Percentiles rank a stretch among this genome's conserved stretches.
phyloP scores from a whole-genome alignment of 192 early-diverging fungal species.

The Umbelopsis isabellina region DNA sequence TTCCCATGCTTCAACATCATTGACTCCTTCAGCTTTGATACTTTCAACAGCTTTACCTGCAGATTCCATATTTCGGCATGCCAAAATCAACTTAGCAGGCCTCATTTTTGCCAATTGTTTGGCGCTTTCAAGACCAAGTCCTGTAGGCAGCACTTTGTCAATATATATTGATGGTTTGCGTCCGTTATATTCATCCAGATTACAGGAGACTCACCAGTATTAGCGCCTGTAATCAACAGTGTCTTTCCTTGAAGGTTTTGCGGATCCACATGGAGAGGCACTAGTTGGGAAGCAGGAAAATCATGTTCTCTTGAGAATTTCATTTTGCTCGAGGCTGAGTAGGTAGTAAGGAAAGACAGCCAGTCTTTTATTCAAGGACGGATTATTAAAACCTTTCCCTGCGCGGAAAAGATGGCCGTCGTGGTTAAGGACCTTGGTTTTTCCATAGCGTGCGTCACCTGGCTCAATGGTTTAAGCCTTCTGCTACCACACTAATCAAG shows the following conservation, averaged over 20 bases:
- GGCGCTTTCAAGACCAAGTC: constrained; percentile 31
- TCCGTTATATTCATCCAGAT: neutral
- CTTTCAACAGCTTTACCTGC: constrained; percentile 24
- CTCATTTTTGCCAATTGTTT: constrained; percentile 25
- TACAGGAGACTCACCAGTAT: constrained; percentile 20
- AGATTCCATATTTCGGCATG: constrained; percentile 25
- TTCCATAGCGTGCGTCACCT: neutral
- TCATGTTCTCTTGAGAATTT: constrained; percentile 4
- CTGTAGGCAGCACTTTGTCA: neutral
- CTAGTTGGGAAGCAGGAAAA: neutral
- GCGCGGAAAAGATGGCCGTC: too few species aligned
- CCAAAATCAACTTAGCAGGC: constrained; percentile 26
- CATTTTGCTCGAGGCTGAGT: neutral
- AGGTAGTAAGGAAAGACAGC: neutral
- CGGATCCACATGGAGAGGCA: neutral
- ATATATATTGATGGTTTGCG: neutral
- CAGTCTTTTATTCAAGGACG: neutral
- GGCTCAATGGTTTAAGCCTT: neutral
- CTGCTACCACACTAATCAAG: too few species aligned
- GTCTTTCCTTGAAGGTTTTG: constrained; percentile 36
- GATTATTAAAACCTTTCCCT: neutral
- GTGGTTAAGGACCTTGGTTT: neutral
- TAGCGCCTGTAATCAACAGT: constrained; percentile 31
- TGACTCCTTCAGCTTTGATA: constrained; percentile 1
- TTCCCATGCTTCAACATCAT: constrained; percentile 27